Base-by-base conservation (phyloP, 2,329 filamentous ascomycete species). In the Nothopassalora personata region DNA sequence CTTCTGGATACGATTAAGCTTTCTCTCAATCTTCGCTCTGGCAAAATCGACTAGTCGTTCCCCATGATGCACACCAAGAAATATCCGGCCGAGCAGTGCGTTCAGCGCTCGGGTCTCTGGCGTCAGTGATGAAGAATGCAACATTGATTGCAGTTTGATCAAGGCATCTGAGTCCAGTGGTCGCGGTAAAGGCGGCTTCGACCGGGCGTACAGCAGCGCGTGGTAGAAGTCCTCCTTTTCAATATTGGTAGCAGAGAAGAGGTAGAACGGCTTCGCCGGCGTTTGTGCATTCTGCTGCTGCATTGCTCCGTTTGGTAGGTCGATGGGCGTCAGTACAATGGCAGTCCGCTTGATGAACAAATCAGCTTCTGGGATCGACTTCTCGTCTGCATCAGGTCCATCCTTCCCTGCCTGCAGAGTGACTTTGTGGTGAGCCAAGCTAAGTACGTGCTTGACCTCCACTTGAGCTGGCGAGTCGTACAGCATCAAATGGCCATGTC, bases 151-250 rank as follows among this genome's bases (percentile, higher is more conserved):
- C 18, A 99, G 80, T 30, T 88, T 87, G 67, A 97, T 91, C 50
- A 97, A 89, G 75, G 96, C 86, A 69, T 89, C 87, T 15, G 91
- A 84, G 31, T 96, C 88, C 68, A 96, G 96, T 13, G 86, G 81
- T 63, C 90, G 83, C 9, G 89, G 88, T 55, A 81, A 81, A 0
- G 91, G 91, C 0, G 86, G 82, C 43, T 81, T 80, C 58, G 84
- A 80, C 15, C 83, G 82, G 67, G 87, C 86, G 66, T 91, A 87
- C 43, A 99, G 79, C 66, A 99, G 80, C 11, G 93, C 89, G 74
- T 96, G 93, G 73, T 99, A 99, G 75, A 99, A 97, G 72, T 99
- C 94, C 74, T 99, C 94, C 74, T 99, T 99, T 50, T 94, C 91
- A 0, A 92, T 96, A 72, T 90, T 90, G 69, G 95, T 96, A 66